Percentiles rank a stretch among this genome's conserved stretches.
These are phyloP conservation scores for Nicotiana undulata DNA, from an alignment of 257 asterid genomes.

Conservation along the genomic window DNA sequence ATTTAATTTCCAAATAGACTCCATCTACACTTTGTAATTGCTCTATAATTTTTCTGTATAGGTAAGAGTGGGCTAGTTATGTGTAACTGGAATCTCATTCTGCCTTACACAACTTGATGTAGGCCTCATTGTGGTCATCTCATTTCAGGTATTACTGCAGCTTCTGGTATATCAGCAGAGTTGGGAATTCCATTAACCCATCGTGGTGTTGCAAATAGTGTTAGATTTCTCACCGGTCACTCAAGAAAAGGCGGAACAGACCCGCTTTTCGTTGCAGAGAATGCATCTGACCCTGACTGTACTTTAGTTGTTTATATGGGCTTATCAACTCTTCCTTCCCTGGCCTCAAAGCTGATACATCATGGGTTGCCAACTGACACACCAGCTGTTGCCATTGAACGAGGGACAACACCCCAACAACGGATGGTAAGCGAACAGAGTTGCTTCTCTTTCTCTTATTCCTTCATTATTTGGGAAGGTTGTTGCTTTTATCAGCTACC, in stretches of 20 bases:
- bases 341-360: conserved; percentile 58
- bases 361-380: conserved; percentile 83
- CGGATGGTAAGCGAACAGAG: conserved; percentile 35
- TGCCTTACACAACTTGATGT: not conserved
- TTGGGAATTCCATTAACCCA: conserved; percentile 93
- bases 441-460: not conserved
- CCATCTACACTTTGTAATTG: not conserved
- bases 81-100: not conserved
- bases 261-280: conserved; percentile 83
- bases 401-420: conserved; percentile 97
- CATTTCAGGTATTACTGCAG: conserved; percentile 86
- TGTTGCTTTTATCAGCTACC: not conserved
- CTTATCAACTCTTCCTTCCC: conserved; percentile 83
- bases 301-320: conserved; percentile 94
- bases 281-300: conserved; percentile 86
- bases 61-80: not conserved
- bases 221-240: conserved; percentile 87
- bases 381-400: conserved; percentile 89
- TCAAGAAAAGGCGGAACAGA: conserved; percentile 91
- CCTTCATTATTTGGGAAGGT: not conserved
- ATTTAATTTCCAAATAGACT: not conserved
- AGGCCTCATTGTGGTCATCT: conserved; percentile 3
- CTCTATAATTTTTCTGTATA: not conserved
- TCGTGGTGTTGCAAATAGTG: conserved; percentile 89
- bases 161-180: conserved; percentile 98